phyloP scores from a whole-genome alignment of 179 eudicot genomes.

The Beta lomatogona region DNA sequence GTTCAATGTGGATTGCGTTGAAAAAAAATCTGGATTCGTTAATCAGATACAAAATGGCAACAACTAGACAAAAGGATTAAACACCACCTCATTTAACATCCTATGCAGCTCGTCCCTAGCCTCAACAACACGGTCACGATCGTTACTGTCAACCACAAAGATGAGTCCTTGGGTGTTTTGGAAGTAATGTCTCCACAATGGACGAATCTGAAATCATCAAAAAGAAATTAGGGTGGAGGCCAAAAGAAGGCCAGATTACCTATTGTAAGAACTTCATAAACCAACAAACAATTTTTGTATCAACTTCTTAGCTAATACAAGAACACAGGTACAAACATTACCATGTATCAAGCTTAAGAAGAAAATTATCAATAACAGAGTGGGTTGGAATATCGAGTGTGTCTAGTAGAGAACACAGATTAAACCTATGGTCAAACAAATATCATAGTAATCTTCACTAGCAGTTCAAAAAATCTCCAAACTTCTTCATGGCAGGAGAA shows the following conservation, averaged over 20 bases:
- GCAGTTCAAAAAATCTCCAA: too few species aligned
- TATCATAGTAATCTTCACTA: too few species aligned
- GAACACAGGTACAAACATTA: neutral
- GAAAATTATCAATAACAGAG: neutral
- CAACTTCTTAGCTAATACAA: neutral
- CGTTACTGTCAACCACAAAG: conserved; percentile 44
- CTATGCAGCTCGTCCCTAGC: conserved; percentile 44
- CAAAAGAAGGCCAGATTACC: neutral
- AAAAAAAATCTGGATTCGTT: neutral
- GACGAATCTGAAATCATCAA: conserved; percentile 36
- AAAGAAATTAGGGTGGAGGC: neutral
- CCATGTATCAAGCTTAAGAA: neutral
- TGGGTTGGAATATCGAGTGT: neutral
- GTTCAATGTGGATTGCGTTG: neutral
- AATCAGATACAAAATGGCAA: neutral
- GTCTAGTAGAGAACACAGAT: neutral
- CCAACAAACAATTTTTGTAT: neutral
- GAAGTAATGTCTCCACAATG: conserved; percentile 47
- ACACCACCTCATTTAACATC: conserved; percentile 39
- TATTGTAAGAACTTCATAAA: neutral
- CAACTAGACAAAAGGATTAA: neutral
- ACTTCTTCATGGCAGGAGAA: too few species aligned
- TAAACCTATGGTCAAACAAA: neutral
- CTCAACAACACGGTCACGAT: conserved; percentile 42
- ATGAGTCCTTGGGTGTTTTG: conserved; percentile 46